phyloP scores from a whole-genome alignment of 83 land plant genomes.

The Picea engelmannii region DNA sequence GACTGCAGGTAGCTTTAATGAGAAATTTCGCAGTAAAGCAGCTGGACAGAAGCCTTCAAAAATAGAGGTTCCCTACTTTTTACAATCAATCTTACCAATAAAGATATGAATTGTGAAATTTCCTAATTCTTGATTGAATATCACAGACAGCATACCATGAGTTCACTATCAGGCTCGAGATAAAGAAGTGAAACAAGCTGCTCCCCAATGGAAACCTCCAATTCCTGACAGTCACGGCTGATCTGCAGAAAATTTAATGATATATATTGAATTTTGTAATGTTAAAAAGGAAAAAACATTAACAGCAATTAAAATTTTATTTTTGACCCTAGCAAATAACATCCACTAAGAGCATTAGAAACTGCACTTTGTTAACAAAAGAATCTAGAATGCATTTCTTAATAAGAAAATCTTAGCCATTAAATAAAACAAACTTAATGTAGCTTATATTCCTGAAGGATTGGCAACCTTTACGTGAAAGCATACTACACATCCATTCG shows the following conservation, averaged over 20 bases:
- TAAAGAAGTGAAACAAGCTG: constrained; percentile 40
- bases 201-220: constrained; percentile 42
- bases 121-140: background rate
- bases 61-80: too few relatives aligned
- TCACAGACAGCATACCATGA: constrained; percentile 26
- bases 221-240: constrained; percentile 52
- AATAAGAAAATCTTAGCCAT: too few relatives aligned
- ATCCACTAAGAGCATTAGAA: background rate
- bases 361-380: background rate
- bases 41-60: background rate
- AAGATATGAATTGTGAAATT: background rate
- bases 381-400: background rate
- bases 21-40: background rate
- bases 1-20: background rate
- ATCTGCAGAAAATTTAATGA: constrained; percentile 25
- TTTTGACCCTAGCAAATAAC: background rate
- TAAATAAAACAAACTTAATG: too few relatives aligned
- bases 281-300: background rate
- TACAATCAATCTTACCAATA: background rate
- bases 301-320: background rate
- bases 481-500: too few relatives aligned
- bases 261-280: constrained; percentile 1
- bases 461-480: too few relatives aligned
- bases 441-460: too few relatives aligned
- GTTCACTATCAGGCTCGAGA: constrained; percentile 52